Evolutionary conservation across 352 stramenopile species (phyloP).

Genomic region (Pythium apleroticum): DNA sequence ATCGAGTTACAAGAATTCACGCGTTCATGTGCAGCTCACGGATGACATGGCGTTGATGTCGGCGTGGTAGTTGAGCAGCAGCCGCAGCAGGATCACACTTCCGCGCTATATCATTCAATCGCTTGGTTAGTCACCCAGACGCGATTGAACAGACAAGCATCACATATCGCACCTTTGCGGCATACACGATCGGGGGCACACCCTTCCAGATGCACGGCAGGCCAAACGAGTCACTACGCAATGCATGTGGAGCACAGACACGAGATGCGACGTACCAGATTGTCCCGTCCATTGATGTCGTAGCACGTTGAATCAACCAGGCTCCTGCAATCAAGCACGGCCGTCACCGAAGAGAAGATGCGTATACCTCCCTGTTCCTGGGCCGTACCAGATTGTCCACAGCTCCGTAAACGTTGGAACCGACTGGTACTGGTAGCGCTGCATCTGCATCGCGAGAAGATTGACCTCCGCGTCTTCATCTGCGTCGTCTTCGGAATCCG

Average conservation of each 20-base stretch:
- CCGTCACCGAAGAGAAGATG: neutral
- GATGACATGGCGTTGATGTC: constrained; percentile 54
- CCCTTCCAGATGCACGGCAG: constrained; percentile 26
- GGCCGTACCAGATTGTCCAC: constrained; percentile 48
- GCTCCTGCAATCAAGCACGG: constrained; percentile 26
- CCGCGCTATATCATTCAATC: constrained; percentile 23
- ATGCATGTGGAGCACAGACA: too few relatives aligned
- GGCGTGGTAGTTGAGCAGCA: constrained; percentile 58
- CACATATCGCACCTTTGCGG: constrained; percentile 39
- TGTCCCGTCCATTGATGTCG: constrained; percentile 52
- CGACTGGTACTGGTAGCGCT: constrained; percentile 39
- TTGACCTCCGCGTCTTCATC: constrained; percentile 27
- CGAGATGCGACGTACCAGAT: constrained; percentile 28
- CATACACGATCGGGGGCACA: constrained; percentile 58
- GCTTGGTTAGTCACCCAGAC: neutral
- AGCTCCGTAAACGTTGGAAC: constrained; percentile 36
- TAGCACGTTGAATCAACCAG: constrained; percentile 47
- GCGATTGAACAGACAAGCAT: neutral
- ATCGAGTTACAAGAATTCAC: neutral
- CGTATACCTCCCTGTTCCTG: neutral
- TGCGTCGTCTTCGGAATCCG: constrained; percentile 1
- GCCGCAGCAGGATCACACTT: constrained; percentile 42
- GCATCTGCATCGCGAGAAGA: constrained; percentile 62
- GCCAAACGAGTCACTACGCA: too few relatives aligned
- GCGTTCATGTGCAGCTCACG: constrained; percentile 17